These are phyloP conservation scores for Colletotrichum salicis DNA, from an alignment of 2,329 filamentous ascomycete species.

Conservation along the genomic window DNA sequence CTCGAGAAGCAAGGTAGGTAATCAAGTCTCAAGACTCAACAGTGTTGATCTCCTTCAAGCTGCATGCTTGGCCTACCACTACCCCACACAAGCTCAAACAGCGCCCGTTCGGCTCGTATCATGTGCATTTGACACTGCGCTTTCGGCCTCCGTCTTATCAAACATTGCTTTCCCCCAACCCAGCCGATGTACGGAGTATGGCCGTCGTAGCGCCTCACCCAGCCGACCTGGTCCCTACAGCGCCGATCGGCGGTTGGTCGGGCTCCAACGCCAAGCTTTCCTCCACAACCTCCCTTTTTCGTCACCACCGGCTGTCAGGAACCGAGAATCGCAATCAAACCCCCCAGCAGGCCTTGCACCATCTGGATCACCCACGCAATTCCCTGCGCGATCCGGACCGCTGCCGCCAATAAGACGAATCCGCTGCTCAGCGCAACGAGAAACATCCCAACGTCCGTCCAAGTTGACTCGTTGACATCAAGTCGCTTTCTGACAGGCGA, in stretches of 20 bases:
- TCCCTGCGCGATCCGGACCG: slow-evolving; percentile 16
- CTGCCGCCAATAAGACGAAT: slow-evolving; percentile 19
- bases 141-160: slow-evolving; percentile 30
- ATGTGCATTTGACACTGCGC: slow-evolving; percentile 21
- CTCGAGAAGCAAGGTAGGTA: slow-evolving; percentile 1
- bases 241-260: slow-evolving; percentile 26
- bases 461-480: slow-evolving; percentile 22
- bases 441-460: slow-evolving; percentile 16
- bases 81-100: slow-evolving; percentile 25
- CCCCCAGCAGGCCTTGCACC: slow-evolving; percentile 11
- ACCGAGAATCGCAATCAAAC: slow-evolving; percentile 28
- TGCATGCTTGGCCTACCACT: neutral
- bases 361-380: slow-evolving; percentile 19
- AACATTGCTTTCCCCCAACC: slow-evolving; percentile 26
- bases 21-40: neutral
- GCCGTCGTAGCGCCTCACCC: neutral
- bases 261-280: slow-evolving; percentile 23
- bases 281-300: slow-evolving; percentile 19
- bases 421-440: slow-evolving; percentile 13
- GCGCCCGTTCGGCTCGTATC: slow-evolving; percentile 27
- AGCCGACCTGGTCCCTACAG: slow-evolving; percentile 15
- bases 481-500: slow-evolving; percentile 26
- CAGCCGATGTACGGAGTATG: slow-evolving; percentile 28
- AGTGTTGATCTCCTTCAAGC: neutral
- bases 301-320: slow-evolving; percentile 25